Conservation (phyloP, 768 basidiomycete species). For the Rhizopogon rudus region DNA sequence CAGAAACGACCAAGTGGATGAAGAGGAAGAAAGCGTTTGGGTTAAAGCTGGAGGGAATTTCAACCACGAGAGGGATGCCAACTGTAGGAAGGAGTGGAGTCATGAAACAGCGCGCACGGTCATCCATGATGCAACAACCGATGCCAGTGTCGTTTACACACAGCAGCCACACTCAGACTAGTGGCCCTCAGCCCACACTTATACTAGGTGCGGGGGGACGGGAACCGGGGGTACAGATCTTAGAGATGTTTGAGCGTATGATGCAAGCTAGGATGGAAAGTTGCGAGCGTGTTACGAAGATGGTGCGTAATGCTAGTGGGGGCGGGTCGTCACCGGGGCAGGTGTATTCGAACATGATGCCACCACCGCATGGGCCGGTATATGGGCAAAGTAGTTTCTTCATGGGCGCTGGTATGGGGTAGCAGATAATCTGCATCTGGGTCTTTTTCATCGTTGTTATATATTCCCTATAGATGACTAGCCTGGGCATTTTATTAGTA, state of each 20-base stretch:
- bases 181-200: slow-evolving; percentile 1
- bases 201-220: slow-evolving; percentile 25
- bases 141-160: slow-evolving; percentile 18
- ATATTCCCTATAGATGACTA: too few relatives aligned
- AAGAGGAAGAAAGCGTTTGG: slow-evolving; percentile 59
- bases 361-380: background rate
- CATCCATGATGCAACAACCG: slow-evolving; percentile 26
- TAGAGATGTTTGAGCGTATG: slow-evolving; percentile 67
- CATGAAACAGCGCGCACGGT: slow-evolving; percentile 25
- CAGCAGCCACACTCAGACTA: background rate
- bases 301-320: slow-evolving; percentile 45
- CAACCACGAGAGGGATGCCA: slow-evolving; percentile 17
- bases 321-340: background rate
- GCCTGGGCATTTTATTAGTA: too few relatives aligned
- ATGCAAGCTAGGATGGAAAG: slow-evolving; percentile 75
- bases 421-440: background rate
- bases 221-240: slow-evolving; percentile 45
- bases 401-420: background rate
- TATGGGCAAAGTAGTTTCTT: slow-evolving; percentile 1
- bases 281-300: slow-evolving; percentile 58
- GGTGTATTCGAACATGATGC: background rate
- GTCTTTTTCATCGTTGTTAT: too few relatives aligned
- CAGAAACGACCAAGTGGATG: slow-evolving; percentile 37
- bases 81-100: slow-evolving; percentile 18
- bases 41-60: slow-evolving; percentile 43